Conservation (phyloP, 768 basidiomycete species). For the Cubamyces lactineus region DNA sequence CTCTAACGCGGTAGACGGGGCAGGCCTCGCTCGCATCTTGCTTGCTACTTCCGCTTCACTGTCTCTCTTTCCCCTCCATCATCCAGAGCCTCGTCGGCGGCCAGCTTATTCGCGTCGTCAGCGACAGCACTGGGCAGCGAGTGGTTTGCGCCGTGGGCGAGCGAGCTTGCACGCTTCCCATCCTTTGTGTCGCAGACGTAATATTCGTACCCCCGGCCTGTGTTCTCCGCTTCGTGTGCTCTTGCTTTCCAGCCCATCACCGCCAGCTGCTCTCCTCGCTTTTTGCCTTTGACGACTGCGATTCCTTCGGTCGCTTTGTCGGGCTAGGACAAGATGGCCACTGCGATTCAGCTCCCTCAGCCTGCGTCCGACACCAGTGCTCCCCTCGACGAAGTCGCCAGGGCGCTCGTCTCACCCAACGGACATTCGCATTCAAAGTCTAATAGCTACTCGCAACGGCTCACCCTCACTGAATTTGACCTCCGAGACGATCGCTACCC, state of each 20-base stretch:
- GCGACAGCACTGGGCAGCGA: neutral
- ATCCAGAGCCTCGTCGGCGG: slow-evolving; percentile 1
- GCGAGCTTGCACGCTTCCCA: slow-evolving; percentile 1
- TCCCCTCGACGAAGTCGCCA: slow-evolving; percentile 24
- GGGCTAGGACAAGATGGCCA: slow-evolving; percentile 29
- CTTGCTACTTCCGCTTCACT: slow-evolving; percentile 14
- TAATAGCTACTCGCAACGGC: slow-evolving; percentile 52
- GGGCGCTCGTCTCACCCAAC: slow-evolving; percentile 36
- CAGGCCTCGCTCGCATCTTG: neutral
- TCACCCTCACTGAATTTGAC: slow-evolving; percentile 61
- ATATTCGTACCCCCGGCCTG: slow-evolving; percentile 19
- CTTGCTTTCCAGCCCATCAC: slow-evolving; percentile 15
- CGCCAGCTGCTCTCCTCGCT: slow-evolving; percentile 11
- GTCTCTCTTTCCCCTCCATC: slow-evolving; percentile 3
- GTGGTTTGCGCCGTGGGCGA: slow-evolving; percentile 6
- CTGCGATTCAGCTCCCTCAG: slow-evolving; percentile 26
- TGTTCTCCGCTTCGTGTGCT: slow-evolving; percentile 17
- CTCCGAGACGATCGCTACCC: slow-evolving; percentile 67
- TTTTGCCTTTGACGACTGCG: slow-evolving; percentile 3
- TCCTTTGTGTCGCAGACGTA: slow-evolving; percentile 21
- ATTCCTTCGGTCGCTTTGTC: neutral
- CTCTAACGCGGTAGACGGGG: neutral
- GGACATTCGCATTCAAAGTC: slow-evolving; percentile 41
- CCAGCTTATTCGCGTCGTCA: neutral
- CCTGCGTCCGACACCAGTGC: slow-evolving; percentile 26